A percentile compares a stretch with the other conserved stretches of the same genome.
Evolutionary conservation across 306 rosid genomes (phyloP).

Genomic region (Myrica gale): DNA sequence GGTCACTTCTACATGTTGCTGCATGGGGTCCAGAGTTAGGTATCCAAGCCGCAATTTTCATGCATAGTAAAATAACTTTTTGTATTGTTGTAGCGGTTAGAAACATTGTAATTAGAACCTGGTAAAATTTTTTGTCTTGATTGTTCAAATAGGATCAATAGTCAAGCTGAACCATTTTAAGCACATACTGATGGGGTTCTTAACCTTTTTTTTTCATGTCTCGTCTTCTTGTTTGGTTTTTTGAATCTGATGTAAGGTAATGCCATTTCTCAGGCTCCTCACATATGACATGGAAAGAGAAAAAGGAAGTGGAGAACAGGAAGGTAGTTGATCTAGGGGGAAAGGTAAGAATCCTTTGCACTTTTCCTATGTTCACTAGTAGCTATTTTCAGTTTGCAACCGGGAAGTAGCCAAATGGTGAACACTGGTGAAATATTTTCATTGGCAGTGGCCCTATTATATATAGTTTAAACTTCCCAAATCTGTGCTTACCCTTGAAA

Average conservation of each 20-base stretch:
- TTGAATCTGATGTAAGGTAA: conserved; percentile 14
- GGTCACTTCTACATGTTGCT: neutral
- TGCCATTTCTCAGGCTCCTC: conserved; percentile 47
- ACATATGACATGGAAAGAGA: conserved; percentile 84
- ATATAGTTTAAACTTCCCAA: neutral
- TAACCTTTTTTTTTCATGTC: conserved; percentile 4
- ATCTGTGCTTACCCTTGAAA: conserved; percentile 18
- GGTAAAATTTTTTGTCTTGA: neutral
- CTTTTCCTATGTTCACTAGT: conserved; percentile 22
- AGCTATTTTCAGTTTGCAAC: neutral
- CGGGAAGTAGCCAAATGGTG: neutral
- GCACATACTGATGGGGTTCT: too few species aligned
- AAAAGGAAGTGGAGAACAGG: conserved; percentile 62
- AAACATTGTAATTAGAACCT: neutral
- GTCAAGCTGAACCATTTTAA: neutral
- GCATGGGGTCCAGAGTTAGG: neutral
- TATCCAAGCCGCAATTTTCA: too few species aligned
- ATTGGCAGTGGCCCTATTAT: neutral
- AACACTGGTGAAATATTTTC: neutral
- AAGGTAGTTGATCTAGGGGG: conserved; percentile 81
- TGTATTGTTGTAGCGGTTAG: neutral
- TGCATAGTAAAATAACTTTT: neutral
- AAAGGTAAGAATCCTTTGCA: conserved; percentile 49
- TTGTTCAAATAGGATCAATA: neutral
- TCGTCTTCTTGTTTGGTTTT: conserved; percentile 6